Evolutionary conservation across 805 yeast genomes (phyloP).

Genomic region (Wickerhamiella vanderwaltii): DNA sequence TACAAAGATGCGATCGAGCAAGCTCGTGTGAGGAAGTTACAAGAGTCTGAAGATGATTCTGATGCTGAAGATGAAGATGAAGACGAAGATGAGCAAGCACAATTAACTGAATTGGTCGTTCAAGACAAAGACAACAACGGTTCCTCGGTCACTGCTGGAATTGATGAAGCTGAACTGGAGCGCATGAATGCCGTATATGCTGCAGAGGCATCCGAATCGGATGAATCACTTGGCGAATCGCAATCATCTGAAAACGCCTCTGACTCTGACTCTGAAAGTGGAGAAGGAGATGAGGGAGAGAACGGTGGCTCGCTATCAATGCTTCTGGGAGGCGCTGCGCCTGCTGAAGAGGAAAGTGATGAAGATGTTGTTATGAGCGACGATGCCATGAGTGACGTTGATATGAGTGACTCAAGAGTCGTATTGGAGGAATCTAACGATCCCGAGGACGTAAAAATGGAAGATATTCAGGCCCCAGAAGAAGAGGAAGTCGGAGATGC

Average conservation of each 20-base stretch:
- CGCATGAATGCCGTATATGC: constrained; percentile 7
- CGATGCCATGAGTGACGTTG: constrained; percentile 13
- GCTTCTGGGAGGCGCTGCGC: constrained; percentile 4
- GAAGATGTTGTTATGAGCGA: constrained; percentile 4
- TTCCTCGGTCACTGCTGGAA: constrained; percentile 13
- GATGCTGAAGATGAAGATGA: constrained; percentile 17
- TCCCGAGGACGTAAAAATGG: constrained; percentile 31
- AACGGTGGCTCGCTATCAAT: not conserved
- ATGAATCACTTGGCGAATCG: not conserved
- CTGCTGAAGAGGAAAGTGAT: constrained; percentile 8
- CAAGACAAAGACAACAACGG: constrained; percentile 18
- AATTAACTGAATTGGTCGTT: constrained; percentile 24
- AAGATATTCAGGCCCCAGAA: constrained; percentile 14
- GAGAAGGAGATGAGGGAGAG: constrained; percentile 10
- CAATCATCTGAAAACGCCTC: constrained; percentile 11
- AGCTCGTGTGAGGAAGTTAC: constrained; percentile 4
- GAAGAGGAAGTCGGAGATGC: constrained; percentile 20
- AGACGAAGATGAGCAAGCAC: constrained; percentile 26
- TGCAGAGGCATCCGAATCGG: constrained; percentile 2
- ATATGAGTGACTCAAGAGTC: constrained; percentile 27
- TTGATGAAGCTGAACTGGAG: constrained; percentile 16
- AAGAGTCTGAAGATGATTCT: constrained; percentile 8
- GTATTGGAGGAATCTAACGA: constrained; percentile 23
- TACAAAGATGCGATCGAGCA: constrained; percentile 33
- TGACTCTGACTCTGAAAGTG: constrained; percentile 14